Base-by-base conservation (phyloP, 306 rosid genomes). In the Casuarina glauca region DNA sequence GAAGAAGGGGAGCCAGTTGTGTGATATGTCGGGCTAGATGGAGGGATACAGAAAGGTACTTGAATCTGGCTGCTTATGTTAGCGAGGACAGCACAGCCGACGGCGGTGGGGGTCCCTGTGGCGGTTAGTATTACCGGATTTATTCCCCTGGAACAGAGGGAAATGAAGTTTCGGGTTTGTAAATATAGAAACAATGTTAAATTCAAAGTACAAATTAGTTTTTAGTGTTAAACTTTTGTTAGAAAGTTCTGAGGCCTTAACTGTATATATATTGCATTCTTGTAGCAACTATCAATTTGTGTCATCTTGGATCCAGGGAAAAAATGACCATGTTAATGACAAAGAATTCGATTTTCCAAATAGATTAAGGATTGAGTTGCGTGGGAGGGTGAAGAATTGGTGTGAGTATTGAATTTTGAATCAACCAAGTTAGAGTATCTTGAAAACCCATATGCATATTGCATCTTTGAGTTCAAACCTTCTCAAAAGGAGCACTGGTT, bases 11-110 rank as follows among this genome's bases (percentile, higher is more conserved):
- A 0, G 82, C 84, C 2, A 88, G 81, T 49, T 96, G 99, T 54
- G 99, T 93, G 63, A 83, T 96, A n/a, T 96, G 99, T 39, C 86
- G 99, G 66, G 97, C 97, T 1, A 85, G 88, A 80, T 96, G 97
- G 99, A 86, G 81, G 82, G 81, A 83, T 5, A 85, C 89, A 53
- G 89, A 85, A 9, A 80, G 82, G 84, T 93, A 91, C 88, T 82
- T 91, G 70, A 96, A 96, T 69, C 78, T 96, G 3, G 89, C 98
- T 49, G 91, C 96, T 17, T 93, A 82, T 77, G 81, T 87, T 55
- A 72, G 76, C 46, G 87, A 80, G 20, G 83, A 89, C 26, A 86
- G 75, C 13, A 42, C 43, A 70, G 39, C 50, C 1, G 75, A 53
- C 69, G 20, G 64, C 9, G 20, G 58, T 15, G 64, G 19, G 16